Percentiles rank a stretch among this genome's conserved stretches.
Evolutionary conservation across 495 filamentous ascomycete genomes (phyloP).

Genomic region (Penicillium longicatenatum): DNA sequence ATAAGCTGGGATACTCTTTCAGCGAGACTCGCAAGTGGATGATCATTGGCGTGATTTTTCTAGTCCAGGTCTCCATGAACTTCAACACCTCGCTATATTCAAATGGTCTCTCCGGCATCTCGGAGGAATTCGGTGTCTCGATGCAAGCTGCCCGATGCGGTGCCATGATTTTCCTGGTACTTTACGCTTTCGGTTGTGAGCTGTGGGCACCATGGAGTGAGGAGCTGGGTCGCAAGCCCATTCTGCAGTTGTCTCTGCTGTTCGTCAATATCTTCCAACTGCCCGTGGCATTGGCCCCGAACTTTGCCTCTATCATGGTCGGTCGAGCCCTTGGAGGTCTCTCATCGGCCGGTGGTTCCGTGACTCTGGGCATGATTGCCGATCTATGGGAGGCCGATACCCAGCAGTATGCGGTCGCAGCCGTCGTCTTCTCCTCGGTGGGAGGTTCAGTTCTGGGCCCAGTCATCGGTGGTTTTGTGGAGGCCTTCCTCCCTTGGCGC

Average conservation of each 20-base stretch:
- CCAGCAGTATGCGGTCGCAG: conserved; percentile 69
- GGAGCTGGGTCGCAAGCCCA: conserved; percentile 70
- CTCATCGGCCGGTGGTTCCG: conserved; percentile 73
- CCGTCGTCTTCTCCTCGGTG: conserved; percentile 73
- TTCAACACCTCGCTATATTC: conserved; percentile 77
- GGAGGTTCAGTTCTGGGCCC: conserved; percentile 78
- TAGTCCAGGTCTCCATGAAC: conserved; percentile 83
- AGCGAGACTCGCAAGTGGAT: conserved; percentile 56
- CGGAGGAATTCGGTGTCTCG: conserved; percentile 63
- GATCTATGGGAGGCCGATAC: conserved; percentile 75
- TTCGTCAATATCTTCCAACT: conserved; percentile 77
- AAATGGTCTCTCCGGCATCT: conserved; percentile 64
- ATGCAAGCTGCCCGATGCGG: conserved; percentile 65
- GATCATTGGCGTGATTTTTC: conserved; percentile 62
- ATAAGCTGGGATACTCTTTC: conserved; percentile 57
- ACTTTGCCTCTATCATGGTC: conserved; percentile 66
- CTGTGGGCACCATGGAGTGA: conserved; percentile 84
- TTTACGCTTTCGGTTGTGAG: conserved; percentile 79
- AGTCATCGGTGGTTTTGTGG: conserved; percentile 76
- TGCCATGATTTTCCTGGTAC: conserved; percentile 69
- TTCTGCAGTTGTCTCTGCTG: conserved; percentile 68
- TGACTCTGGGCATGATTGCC: conserved; percentile 81
- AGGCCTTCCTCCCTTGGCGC: conserved; percentile 63
- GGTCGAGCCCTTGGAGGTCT: conserved; percentile 69
- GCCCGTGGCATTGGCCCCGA: conserved; percentile 69